Evolutionary conservation across 1,139 yeast genomes (phyloP), one percentile per base, ranked within the genome.

Genomic region (Saccharomyces pastorianus): DNA sequence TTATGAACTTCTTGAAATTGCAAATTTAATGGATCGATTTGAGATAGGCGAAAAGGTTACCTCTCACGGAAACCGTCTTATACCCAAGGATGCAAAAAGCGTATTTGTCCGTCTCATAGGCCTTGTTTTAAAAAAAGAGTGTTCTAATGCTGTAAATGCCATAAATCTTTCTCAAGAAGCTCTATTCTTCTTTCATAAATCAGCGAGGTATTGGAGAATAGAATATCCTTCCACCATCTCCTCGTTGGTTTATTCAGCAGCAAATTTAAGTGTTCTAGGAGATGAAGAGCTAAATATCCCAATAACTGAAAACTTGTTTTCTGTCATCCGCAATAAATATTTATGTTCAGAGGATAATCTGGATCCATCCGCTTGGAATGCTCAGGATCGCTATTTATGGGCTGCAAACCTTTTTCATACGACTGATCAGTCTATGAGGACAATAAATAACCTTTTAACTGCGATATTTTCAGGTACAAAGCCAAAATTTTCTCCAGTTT

Each of bases 171-270:
- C 74, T 49, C 76, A 80, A 64, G 69, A 74, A 28, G 73, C 78
- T 2, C 61, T 67, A 28, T 76, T 72, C 53, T 69, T 83, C 26
- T 64, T 82, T 11, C 70, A 67, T 8, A 70, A 75, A 20, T 79
- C 82, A 55, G 73, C 83, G 5, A 75, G 73, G 50, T 73, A 81
- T 50, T 87, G 95, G 95, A 72, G 87, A 57, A 68, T 86, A 5
- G 80, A 64, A 42, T 61, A 79, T 55, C 67, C 68, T 7, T 73
- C 82, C 0, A 75, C 90, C 0, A 71, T 79, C 55, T 80, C 83
- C 0, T 75, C 79, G 0, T 64, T 83, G 2, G 60, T 83, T 4
- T 79, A 78, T 52, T 77, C 83, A 3, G 85, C 83, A 2, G 78
- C 80, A 3, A 82, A 80, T 61, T 59, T 71, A 32, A 67, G 77